These are phyloP conservation scores for Eustoma russellianum DNA, from an alignment of 257 asterid genomes.

Conservation along the genomic window DNA sequence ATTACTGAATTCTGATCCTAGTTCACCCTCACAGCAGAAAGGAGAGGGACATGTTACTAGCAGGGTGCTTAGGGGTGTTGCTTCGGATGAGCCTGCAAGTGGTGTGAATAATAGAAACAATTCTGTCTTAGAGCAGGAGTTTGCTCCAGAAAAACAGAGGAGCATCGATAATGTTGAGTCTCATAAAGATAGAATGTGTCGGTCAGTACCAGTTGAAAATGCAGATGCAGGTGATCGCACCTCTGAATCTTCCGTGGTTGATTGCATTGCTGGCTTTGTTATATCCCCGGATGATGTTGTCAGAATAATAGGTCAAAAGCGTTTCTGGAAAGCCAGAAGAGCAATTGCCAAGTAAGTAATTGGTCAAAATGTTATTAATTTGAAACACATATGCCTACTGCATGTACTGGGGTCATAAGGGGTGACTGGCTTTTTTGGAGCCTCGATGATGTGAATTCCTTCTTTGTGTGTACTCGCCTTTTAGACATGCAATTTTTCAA, in stretches of 20 bases:
- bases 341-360: conserved; percentile 71
- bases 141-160: conserved; percentile 23
- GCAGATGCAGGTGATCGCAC: conserved; percentile 42
- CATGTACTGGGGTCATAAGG: not conserved
- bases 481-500: too few relatives aligned
- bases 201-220: conserved; percentile 23
- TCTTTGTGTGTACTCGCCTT: not conserved
- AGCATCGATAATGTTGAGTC: conserved; percentile 30
- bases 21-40: conserved; percentile 18
- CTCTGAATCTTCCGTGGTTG: conserved; percentile 70
- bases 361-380: too few relatives aligned
- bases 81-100: conserved; percentile 7
- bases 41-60: conserved; percentile 17
- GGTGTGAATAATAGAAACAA: conserved; percentile 19
- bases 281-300: conserved; percentile 76
- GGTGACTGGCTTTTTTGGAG: not conserved
- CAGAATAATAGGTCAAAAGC: conserved; percentile 67
- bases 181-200: conserved; percentile 28
- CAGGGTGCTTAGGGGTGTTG: conserved; percentile 13
- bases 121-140: conserved; percentile 15
- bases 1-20: conserved; percentile 17
- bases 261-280: conserved; percentile 40
- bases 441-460: not conserved
- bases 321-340: conserved; percentile 86
- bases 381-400: not conserved